phyloP scores from a whole-genome alignment of 345 rosid species.

The Passiflora organensis region DNA sequence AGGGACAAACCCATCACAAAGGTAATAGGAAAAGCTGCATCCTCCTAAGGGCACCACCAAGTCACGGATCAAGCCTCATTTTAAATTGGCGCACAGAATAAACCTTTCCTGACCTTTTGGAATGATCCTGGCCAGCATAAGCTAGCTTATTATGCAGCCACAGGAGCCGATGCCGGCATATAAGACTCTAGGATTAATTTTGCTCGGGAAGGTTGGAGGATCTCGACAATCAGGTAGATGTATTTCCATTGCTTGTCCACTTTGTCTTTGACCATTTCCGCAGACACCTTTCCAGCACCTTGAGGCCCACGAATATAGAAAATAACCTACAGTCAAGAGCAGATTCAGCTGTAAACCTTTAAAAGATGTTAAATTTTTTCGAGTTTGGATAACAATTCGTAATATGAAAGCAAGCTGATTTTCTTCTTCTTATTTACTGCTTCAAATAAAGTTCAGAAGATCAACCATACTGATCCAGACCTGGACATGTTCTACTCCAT shows the following conservation, averaged over 20 bases:
- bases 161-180: conserved; percentile 49
- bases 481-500: conserved; percentile 85
- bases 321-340: conserved; percentile 42
- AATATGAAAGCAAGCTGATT: background rate
- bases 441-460: background rate
- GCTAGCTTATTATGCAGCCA: too few relatives aligned
- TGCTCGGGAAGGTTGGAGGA: conserved; percentile 58
- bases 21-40: too few relatives aligned
- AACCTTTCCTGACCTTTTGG: too few relatives aligned
- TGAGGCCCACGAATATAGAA: conserved; percentile 89
- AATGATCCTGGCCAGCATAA: background rate
- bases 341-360: too few relatives aligned
- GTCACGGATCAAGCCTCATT: too few relatives aligned
- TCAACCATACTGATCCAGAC: conserved; percentile 17
- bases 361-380: background rate
- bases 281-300: conserved; percentile 83
- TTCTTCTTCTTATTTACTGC: background rate
- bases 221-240: conserved; percentile 74
- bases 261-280: conserved; percentile 91
- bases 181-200: conserved; percentile 84
- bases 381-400: too few relatives aligned
- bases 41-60: too few relatives aligned
- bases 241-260: conserved; percentile 81
- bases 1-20: too few relatives aligned
- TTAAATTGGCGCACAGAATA: too few relatives aligned